Conservation (phyloP, 805 yeast species). For the Helenozyma rhizophorensis region DNA sequence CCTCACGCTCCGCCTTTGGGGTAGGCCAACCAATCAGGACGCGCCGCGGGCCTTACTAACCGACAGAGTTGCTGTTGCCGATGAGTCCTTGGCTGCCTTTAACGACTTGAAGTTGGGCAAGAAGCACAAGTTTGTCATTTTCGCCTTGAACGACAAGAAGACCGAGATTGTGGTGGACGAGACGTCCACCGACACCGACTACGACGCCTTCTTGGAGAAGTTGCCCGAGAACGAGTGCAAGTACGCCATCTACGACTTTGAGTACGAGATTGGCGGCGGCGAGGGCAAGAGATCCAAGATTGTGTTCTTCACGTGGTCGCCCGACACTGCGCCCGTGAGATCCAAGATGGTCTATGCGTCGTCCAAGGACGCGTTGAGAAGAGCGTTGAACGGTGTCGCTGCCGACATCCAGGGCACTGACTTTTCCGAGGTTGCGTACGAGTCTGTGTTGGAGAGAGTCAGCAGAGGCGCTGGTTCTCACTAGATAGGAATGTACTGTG, state of each 20-base stretch:
- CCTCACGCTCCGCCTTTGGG: too few species aligned
- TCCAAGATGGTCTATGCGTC: slow-evolving; percentile 97
- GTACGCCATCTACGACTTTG: slow-evolving; percentile 96
- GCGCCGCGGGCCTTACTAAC: slow-evolving; percentile 18
- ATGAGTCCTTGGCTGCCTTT: slow-evolving; percentile 90
- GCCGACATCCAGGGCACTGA: slow-evolving; percentile 98
- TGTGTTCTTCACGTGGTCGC: slow-evolving; percentile 84
- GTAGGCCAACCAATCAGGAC: too few species aligned
- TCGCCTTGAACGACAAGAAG: slow-evolving; percentile 74
- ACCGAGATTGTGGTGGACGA: slow-evolving; percentile 88
- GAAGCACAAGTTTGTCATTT: slow-evolving; percentile 80
- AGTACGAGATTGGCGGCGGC: slow-evolving; percentile 81
- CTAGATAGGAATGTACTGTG: too few species aligned
- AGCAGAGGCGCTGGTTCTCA: slow-evolving; percentile 65
- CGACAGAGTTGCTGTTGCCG: slow-evolving; percentile 45
- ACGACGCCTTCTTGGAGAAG: slow-evolving; percentile 81
- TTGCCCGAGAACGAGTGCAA: slow-evolving; percentile 95
- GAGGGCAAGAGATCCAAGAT: slow-evolving; percentile 91
- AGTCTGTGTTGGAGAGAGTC: slow-evolving; percentile 85
- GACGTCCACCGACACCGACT: slow-evolving; percentile 69
- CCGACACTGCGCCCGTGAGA: slow-evolving; percentile 94
- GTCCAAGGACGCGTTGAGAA: slow-evolving; percentile 96
- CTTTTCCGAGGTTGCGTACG: slow-evolving; percentile 93
- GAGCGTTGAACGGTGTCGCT: slow-evolving; percentile 92
- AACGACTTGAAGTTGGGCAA: slow-evolving; percentile 94